Base-by-base conservation (phyloP, 441 rosid genomes). In the Hypseocharis bilobata region DNA sequence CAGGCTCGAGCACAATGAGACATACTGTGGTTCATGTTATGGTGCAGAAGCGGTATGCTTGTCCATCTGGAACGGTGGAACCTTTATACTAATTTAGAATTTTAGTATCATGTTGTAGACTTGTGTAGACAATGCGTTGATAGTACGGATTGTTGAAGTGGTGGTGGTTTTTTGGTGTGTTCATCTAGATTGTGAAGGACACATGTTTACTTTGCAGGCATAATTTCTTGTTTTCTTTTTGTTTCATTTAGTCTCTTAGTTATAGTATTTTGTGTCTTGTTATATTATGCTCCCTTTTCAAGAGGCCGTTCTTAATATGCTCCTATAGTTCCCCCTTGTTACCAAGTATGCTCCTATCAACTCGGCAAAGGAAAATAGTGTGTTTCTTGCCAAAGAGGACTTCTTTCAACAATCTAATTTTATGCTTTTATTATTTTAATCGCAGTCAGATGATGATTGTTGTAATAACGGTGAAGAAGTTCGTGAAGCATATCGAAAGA, bases 381-480 rank as follows among this genome's bases (percentile, higher is more conserved):
- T 26, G 62, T 57, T 19, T 51, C 8, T 28, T 57, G n/a, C 3
- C 20, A n/a, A 57, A n/a, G 13, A 13, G 30, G 4, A 3, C 14
- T 57, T 28, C 30, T 51, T 51, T 19, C 8, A 3, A 25, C 27
- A 57, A 10, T 8, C 28, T 34, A 72, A 11, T 2, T 29, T 34
- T 65, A 44, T 56, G 28, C n/a, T 52, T 23, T 5, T 25, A 69
- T 69, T 19, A 8, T 63, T 51, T 4, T 60, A 52, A 5, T 28
- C 77, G 66, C 75, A 88, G 97, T 7, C 92, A 5, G 97, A 87
- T 79, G 96, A 88, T 63, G 75, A 90, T 54, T 93, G 97, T 40
- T 93, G 99, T 70, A 91, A 91, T 79, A 66, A 82, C 58, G 91
- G 99, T 64, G 99, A 93, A 77, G 99, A 91, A 22, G 99, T 93